These are phyloP conservation scores for Daucus carota DNA, from an alignment of 129 eudicot species.

Conservation along the genomic window DH1_v3.0 NC_030388.2:24297001-24297500, in stretches of 20 bases:
- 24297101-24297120: neutral
- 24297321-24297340: constrained; percentile 7
- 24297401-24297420: constrained; percentile 26
- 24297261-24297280: neutral
- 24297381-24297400: constrained; percentile 16
- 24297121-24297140: neutral
- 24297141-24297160: neutral
- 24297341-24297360: constrained; percentile 18
- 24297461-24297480: constrained; percentile 11
- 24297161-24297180: neutral
- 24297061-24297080: neutral
- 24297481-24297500: constrained; percentile 56
- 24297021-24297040: neutral
- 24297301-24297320: constrained; percentile 13
- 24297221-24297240: constrained; percentile 1
- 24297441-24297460: too few species aligned
- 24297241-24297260: neutral
- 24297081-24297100: neutral
- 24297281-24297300: neutral
- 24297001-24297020: neutral
- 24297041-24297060: constrained; percentile 8
- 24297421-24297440: constrained; percentile 25
- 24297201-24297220: neutral
- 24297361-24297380: constrained; percentile 17
- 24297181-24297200: constrained; percentile 1